Conservation (phyloP, 2,329 filamentous ascomycete species). For the Penicillium oxalicum region DNA sequence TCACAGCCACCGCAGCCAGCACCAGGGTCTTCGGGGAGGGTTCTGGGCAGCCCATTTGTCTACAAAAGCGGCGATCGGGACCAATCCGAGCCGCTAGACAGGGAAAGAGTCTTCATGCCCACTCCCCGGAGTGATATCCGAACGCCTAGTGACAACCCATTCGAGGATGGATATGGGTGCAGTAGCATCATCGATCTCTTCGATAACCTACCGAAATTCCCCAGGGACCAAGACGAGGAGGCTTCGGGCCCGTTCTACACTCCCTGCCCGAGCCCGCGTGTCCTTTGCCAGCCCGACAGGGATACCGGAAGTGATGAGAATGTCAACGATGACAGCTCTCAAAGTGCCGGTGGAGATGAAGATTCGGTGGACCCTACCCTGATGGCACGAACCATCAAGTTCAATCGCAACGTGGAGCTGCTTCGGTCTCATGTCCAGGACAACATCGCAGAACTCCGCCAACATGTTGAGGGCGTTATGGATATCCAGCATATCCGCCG, state of each 20-base stretch:
- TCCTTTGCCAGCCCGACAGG: too few relatives aligned
- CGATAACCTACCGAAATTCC: too few relatives aligned
- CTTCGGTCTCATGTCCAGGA: conserved; percentile 23
- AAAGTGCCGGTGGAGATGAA: not conserved
- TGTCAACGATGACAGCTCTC: not conserved
- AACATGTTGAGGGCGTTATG: conserved; percentile 21
- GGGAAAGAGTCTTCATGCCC: too few relatives aligned
- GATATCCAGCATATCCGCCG: conserved; percentile 22
- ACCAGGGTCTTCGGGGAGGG: conserved; percentile 17
- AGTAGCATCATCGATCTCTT: too few relatives aligned
- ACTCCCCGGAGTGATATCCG: too few relatives aligned
- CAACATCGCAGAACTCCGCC: conserved; percentile 24
- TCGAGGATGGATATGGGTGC: too few relatives aligned
- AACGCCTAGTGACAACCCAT: too few relatives aligned
- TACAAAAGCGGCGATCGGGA: not conserved
- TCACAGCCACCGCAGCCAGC: conserved; percentile 10
- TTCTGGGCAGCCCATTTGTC: conserved; percentile 7
- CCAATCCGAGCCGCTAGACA: too few relatives aligned
- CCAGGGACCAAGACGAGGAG: too few relatives aligned
- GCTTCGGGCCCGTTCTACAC: too few relatives aligned
- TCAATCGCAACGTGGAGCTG: conserved; percentile 21
- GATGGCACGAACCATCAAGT: conserved; percentile 13
- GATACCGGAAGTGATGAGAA: too few relatives aligned
- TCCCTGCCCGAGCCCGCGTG: too few relatives aligned
- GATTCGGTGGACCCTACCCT: conserved; percentile 1